Evolutionary conservation across 2,329 filamentous ascomycete genomes (phyloP).

Genomic region (Aotearoamyces nothofagi): DNA sequence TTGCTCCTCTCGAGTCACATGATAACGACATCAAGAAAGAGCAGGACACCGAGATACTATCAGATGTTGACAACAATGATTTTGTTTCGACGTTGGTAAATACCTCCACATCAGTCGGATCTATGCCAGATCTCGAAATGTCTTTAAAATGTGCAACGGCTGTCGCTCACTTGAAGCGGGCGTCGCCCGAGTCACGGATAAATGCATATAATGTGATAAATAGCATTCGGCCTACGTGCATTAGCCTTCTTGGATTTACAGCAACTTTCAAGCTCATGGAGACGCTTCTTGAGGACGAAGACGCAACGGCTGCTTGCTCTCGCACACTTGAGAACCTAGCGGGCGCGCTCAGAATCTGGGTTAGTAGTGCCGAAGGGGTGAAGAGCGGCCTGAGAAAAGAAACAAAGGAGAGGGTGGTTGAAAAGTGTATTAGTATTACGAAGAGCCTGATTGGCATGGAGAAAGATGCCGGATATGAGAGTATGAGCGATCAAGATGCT

Average conservation of each 20-base stretch:
- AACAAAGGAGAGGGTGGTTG: slow-evolving; percentile 37
- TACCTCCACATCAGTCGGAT: slow-evolving; percentile 25
- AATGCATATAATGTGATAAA: slow-evolving; percentile 32
- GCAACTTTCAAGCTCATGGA: slow-evolving; percentile 44
- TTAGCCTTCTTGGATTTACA: slow-evolving; percentile 40
- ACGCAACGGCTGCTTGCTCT: slow-evolving; percentile 30
- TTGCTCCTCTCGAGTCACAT: slow-evolving; percentile 26
- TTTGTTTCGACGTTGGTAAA: slow-evolving; percentile 14
- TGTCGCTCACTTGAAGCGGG: slow-evolving; percentile 39
- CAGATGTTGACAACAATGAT: slow-evolving; percentile 2
- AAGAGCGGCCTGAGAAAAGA: slow-evolving; percentile 33
- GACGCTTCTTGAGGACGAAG: slow-evolving; percentile 29
- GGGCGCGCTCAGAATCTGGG: slow-evolving; percentile 43
- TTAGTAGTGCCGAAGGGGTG: slow-evolving; percentile 35
- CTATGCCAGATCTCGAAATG: slow-evolving; percentile 36
- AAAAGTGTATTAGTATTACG: slow-evolving; percentile 38
- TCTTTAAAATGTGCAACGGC: slow-evolving; percentile 44
- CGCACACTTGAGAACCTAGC: slow-evolving; percentile 38
- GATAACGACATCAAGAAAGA: no score
- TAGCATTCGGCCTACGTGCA: slow-evolving; percentile 26
- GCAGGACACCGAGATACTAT: no score
- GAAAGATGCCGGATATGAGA: slow-evolving; percentile 18
- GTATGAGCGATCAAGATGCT: neutral
- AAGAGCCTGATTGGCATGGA: slow-evolving; percentile 44
- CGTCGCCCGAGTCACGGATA: slow-evolving; percentile 23